Percentiles rank a stretch among this genome's conserved stretches.
Conservation (phyloP, 2,329 filamentous ascomycete genomes). For the Catunica adiposa region DNA sequence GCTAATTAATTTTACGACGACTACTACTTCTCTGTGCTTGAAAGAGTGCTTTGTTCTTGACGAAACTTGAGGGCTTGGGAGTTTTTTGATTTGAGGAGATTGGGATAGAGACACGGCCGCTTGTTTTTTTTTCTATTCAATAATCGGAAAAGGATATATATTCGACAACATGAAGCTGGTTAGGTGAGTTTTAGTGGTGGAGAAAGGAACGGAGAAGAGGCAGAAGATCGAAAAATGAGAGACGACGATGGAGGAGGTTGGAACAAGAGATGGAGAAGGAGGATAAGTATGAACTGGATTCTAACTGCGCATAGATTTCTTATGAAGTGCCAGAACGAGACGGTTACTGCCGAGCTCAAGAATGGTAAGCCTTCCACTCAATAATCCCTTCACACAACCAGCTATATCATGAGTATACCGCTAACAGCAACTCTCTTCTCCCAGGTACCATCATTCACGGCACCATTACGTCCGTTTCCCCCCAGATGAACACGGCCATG, state of each 20-base stretch:
- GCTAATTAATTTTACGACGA: background rate
- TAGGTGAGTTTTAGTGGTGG: slow-evolving; percentile 40
- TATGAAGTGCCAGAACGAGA: slow-evolving; percentile 99
- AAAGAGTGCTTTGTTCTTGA: too few species aligned
- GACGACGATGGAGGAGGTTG: background rate
- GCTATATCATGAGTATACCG: background rate
- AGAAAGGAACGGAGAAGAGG: background rate
- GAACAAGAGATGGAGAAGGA: background rate
- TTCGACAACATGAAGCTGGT: slow-evolving; percentile 78
- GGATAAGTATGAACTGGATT: background rate
- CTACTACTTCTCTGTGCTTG: background rate
- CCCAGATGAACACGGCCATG: slow-evolving; percentile 95
- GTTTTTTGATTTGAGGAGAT: too few species aligned
- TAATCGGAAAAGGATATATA: background rate
- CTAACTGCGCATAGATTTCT: slow-evolving; percentile 51
- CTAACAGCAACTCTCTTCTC: background rate
- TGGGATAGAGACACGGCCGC: background rate
- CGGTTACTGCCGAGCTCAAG: slow-evolving; percentile 94
- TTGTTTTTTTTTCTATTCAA: background rate
- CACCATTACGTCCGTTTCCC: slow-evolving; percentile 90
- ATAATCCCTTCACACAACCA: background rate
- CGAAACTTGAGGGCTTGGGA: too few species aligned
- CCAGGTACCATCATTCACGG: slow-evolving; percentile 87
- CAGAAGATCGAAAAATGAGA: background rate
- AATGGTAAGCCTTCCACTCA: slow-evolving; percentile 51